Evolutionary conservation across 1,139 yeast genomes (phyloP).

Genomic region (Geotrichum histeridarum): DNA sequence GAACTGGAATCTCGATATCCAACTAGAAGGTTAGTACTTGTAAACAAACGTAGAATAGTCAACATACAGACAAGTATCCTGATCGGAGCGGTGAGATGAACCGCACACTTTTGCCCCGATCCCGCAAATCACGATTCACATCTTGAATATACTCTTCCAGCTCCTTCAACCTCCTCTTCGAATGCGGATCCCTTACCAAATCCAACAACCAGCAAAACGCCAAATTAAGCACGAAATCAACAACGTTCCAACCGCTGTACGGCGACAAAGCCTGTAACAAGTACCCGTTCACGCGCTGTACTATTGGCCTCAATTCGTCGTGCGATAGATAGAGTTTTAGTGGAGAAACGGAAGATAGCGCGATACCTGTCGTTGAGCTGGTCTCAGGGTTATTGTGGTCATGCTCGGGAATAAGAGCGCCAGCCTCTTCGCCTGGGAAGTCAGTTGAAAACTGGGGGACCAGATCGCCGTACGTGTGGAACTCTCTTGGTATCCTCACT

Average conservation of each 20-base stretch:
- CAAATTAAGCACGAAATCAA: constrained; percentile 38
- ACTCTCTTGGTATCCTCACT: constrained; percentile 56
- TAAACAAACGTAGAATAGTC: too few relatives aligned
- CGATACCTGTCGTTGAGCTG: neutral
- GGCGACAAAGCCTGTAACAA: constrained; percentile 45
- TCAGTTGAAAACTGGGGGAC: constrained; percentile 55
- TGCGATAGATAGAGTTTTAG: constrained; percentile 42
- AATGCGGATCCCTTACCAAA: constrained; percentile 19
- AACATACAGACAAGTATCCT: constrained; percentile 58
- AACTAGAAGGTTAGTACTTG: constrained; percentile 11
- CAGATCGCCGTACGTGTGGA: constrained; percentile 35
- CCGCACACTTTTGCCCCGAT: constrained; percentile 33
- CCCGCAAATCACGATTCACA: constrained; percentile 39
- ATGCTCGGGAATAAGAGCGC: constrained; percentile 42
- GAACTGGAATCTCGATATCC: constrained; percentile 21
- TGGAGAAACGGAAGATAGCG: constrained; percentile 40
- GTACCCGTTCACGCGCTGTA: constrained; percentile 45
- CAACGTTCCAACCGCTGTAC: constrained; percentile 36
- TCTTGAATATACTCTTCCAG: constrained; percentile 47
- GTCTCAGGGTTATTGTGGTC: neutral
- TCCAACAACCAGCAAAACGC: constrained; percentile 14
- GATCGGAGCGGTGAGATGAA: constrained; percentile 52
- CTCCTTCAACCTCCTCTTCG: constrained; percentile 36
- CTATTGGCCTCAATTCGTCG: constrained; percentile 42
- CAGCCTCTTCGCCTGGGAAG: constrained; percentile 65